A percentile compares a stretch with the other conserved stretches of the same genome.
phyloP scores from a whole-genome alignment of 169 alveolate genomes.

The Plasmodium vinckei region DNA sequence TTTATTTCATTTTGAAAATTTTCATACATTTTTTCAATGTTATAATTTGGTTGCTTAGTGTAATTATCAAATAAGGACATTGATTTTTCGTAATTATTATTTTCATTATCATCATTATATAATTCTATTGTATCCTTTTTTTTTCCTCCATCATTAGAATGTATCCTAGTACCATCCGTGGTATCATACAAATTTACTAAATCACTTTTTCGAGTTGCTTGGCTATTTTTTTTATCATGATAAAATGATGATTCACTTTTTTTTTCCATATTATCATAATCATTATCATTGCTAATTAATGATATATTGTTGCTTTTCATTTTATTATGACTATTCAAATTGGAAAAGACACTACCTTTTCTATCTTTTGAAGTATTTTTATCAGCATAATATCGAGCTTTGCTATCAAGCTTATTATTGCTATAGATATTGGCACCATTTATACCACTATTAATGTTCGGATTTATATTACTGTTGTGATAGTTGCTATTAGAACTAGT shows the following conservation, averaged over 20 bases:
- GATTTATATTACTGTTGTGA: neutral
- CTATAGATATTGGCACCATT: neutral
- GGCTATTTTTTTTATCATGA: constrained; percentile 15
- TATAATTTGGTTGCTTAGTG: constrained; percentile 17
- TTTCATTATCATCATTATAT: constrained; percentile 15
- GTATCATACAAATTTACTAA: constrained; percentile 18
- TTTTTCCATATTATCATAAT: constrained; percentile 17
- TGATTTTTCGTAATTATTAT: neutral
- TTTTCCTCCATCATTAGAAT: neutral
- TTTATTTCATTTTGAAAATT: constrained; percentile 29
- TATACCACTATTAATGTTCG: too few species aligned
- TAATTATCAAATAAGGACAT: constrained; percentile 1
- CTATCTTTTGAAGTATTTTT: constrained; percentile 6
- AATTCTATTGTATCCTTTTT: constrained; percentile 35
- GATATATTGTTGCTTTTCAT: constrained; percentile 17
- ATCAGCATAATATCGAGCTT: neutral
- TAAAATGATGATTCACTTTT: constrained; percentile 18
- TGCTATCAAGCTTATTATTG: neutral
- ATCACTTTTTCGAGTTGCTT: constrained; percentile 26
- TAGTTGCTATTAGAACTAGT: constrained; percentile 6
- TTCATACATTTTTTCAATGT: constrained; percentile 49
- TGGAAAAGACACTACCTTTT: constrained; percentile 13
- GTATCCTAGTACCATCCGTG: neutral
- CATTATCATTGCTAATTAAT: constrained; percentile 3
- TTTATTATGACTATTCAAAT: constrained; percentile 18